Evolutionary conservation across 257 asterid species (phyloP).

Genomic region (Solanum paucissectum): DNA sequence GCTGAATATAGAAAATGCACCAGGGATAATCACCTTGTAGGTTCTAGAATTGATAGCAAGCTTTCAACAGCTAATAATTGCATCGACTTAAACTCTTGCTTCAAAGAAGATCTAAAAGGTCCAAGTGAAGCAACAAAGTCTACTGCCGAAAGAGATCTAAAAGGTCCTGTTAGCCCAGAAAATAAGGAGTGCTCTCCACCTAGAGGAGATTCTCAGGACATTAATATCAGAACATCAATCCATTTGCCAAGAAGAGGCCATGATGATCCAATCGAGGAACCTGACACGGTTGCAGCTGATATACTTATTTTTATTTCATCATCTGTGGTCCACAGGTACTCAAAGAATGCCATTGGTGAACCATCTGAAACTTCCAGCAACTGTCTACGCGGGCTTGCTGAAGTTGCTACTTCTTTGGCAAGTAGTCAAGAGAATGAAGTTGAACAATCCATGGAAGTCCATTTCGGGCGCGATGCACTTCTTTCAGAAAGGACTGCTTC

Average conservation of each 20-base stretch:
- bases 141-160: constrained; percentile 18
- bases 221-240: constrained; percentile 9
- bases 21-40: constrained; percentile 1
- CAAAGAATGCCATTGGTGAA: neutral
- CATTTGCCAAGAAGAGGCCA: neutral
- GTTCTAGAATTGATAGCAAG: constrained; percentile 4
- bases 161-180: constrained; percentile 48
- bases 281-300: constrained; percentile 45
- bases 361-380: constrained; percentile 4
- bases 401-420: constrained; percentile 29
- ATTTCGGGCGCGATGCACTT: constrained; percentile 1
- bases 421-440: constrained; percentile 12
- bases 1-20: neutral
- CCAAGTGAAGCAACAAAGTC: neutral
- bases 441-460: constrained; percentile 1
- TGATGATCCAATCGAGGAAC: neutral
- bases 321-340: neutral
- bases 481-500: neutral
- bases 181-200: constrained; percentile 54
- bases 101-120: constrained; percentile 7
- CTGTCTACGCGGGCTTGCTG: constrained; percentile 49
- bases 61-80: constrained; percentile 1
- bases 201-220: constrained; percentile 37
- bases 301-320: constrained; percentile 29
- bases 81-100: constrained; percentile 20